Percentiles rank a stretch among this genome's conserved stretches.
Evolutionary conservation across 2,329 filamentous ascomycete species (phyloP).

Genomic region (Diplodia seriata): DNA sequence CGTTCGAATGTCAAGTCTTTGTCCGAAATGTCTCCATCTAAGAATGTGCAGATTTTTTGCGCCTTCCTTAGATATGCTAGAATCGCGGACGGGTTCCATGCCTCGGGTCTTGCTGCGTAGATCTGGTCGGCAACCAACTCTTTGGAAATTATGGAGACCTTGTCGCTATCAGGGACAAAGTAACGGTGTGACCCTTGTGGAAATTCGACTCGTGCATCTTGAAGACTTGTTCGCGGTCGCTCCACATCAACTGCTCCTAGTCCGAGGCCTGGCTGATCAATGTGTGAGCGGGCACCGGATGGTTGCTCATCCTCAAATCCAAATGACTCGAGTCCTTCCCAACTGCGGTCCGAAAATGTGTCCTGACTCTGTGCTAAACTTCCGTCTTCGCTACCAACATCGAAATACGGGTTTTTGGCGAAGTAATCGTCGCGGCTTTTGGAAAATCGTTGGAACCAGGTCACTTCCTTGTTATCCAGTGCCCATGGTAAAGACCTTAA

Average conservation of each 20-base stretch:
- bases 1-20: background rate
- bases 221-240: background rate
- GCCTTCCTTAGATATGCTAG: conserved; percentile 24
- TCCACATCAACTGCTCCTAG: background rate
- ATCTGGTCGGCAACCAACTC: background rate
- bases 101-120: accelerated
- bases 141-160: background rate
- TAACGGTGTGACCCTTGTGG: background rate
- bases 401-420: too few relatives aligned
- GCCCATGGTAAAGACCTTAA: too few relatives aligned
- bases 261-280: too few relatives aligned
- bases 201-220: background rate
- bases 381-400: too few relatives aligned
- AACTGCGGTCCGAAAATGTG: too few relatives aligned
- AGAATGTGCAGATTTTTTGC: background rate
- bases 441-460: too few relatives aligned
- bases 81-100: conserved; percentile 19
- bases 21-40: conserved; percentile 1
- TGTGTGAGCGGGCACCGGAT: background rate
- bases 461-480: too few relatives aligned
- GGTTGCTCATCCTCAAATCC: background rate
- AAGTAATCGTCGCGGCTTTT: too few relatives aligned
- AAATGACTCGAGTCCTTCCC: too few relatives aligned
- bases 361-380: too few relatives aligned
- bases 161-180: conserved; percentile 5